These are phyloP conservation scores for Chlamydomonas schloesseri DNA, from an alignment of 139 green algal species.

Conservation along the genomic window DNA sequence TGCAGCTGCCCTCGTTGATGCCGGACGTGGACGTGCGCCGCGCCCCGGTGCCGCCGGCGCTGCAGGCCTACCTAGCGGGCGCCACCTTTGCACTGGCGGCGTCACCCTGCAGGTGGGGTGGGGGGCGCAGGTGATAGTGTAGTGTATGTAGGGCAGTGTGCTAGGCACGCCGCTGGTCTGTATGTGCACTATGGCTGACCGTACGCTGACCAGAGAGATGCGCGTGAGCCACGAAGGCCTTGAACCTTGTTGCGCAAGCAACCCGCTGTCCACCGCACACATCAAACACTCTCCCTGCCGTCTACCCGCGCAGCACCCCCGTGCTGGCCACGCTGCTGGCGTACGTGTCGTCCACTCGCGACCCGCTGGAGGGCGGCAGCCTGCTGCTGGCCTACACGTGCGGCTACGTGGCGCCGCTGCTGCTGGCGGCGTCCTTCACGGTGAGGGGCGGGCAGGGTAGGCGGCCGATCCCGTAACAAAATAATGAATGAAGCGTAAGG, in stretches of 20 bases:
- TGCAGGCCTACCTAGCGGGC: slow-evolving; percentile 92
- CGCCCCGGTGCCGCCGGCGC: slow-evolving; percentile 54
- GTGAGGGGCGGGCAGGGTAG: slow-evolving; percentile 56
- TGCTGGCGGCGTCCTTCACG: slow-evolving; percentile 90
- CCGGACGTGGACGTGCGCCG: slow-evolving; percentile 80
- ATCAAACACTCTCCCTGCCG: slow-evolving; percentile 20
- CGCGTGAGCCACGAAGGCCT: too few relatives aligned
- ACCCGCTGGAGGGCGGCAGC: slow-evolving; percentile 74
- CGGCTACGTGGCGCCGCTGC: slow-evolving; percentile 94
- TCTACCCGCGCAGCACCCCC: slow-evolving; percentile 95
- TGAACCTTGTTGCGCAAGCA: too few relatives aligned
- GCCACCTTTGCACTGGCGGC: slow-evolving; percentile 95
- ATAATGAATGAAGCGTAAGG: too few relatives aligned
- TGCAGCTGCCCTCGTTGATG: slow-evolving; percentile 82
- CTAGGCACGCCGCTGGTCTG: too few relatives aligned
- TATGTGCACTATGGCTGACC: too few relatives aligned
- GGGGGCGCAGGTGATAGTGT: too few relatives aligned
- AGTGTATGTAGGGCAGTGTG: too few relatives aligned
- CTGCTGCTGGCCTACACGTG: slow-evolving; percentile 93
- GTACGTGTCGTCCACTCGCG: slow-evolving; percentile 83
- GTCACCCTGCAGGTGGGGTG: slow-evolving; percentile 76
- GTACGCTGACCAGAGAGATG: too few relatives aligned
- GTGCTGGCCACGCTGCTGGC: slow-evolving; percentile 95
- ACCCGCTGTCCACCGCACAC: too few relatives aligned
- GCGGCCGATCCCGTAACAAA: too few relatives aligned